Base-by-base conservation (phyloP, 192 early-diverging fungal genomes). In the Umbelopsis isabellina region DNA sequence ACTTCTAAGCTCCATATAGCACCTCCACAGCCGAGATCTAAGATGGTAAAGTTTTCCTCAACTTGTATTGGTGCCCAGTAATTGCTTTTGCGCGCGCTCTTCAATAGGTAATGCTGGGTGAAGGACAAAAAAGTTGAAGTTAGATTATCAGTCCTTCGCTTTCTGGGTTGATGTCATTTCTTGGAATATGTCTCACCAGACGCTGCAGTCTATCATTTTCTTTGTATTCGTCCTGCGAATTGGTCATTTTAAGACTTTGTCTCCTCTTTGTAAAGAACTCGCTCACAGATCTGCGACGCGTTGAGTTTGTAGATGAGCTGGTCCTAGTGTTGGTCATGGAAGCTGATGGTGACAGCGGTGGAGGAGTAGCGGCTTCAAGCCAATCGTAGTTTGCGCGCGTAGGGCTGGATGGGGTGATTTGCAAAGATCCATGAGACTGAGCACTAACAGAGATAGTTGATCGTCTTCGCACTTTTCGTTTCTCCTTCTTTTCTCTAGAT, bases 1-100 rank as follows among this genome's bases (percentile, higher is more conserved):
- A 79, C 69, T 67, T 79, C 78, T 2, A 75, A 45, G 5, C 73
- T 71, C 78, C 78, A 79, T 20, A 79, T 79, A 37, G 74, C 78
- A 55, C 75, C 75, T n/a, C 70, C 74, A 33, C 72, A 74, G 11
- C 78, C 78, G 16, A 75, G 41, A n/a, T 79, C 78, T 13, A 79
- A 33, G 64, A 79, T 78, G 10, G 66, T 49, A 46, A 33, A 50
- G 13, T 70, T 49, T n/a, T 44, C 67, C 1, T 49, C 9, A 1
- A 52, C 49, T 22, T 72, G 50, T 33, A 78, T 58, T 13, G 71
- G 53, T 20, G 72, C 78, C 67, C 66, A 69, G 18, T 46, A 48
- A 46, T 79, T 79, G 15, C 50, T 58, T 46, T 75, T 72, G 37
- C 78, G 53, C n/a, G 74, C 55, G 37, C 74, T 79, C 45, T 79